Percentiles rank a stretch among this genome's conserved stretches.
Conservation (phyloP, 129 eudicot species). For the Rutidosis leptorrhynchoides region DNA sequence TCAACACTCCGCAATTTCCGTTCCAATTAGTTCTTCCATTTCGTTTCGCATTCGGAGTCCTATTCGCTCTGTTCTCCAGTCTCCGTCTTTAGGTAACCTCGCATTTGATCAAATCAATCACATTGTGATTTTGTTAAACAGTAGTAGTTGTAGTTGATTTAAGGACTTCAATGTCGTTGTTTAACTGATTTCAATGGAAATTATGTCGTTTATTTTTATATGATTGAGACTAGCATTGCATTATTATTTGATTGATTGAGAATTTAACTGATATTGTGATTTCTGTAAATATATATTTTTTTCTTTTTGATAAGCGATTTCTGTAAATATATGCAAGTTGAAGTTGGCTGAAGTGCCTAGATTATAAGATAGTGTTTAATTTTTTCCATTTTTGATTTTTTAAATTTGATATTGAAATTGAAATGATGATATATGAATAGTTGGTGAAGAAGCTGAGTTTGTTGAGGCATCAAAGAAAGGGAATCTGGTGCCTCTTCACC, state of each 20-base stretch:
- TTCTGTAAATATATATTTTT: neutral
- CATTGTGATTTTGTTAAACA: conserved; percentile 17
- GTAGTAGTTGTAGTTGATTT: neutral
- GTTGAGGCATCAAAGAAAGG: conserved; percentile 65
- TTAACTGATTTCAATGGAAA: neutral
- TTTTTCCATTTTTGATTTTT: conserved; percentile 16
- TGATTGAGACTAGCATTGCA: conserved; percentile 8
- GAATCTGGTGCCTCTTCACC: conserved; percentile 70
- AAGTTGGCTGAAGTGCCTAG: neutral
- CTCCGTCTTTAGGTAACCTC: conserved; percentile 42
- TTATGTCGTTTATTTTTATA: neutral
- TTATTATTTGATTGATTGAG: conserved; percentile 12
- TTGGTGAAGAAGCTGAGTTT: conserved; percentile 52
- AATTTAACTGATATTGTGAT: conserved; percentile 5
- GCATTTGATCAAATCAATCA: neutral
- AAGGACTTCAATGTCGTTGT: neutral
- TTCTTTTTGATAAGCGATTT: too few species aligned
- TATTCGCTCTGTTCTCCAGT: conserved; percentile 45
- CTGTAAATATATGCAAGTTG: neutral
- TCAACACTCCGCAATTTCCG: conserved; percentile 26
- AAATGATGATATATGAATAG: conserved; percentile 28
- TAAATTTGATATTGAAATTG: neutral
- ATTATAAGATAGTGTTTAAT: conserved; percentile 13
- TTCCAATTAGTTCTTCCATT: conserved; percentile 13
- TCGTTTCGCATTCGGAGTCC: conserved; percentile 34